These are phyloP conservation scores for Fusarium verticillioides DNA, from an alignment of 2,329 filamentous ascomycete species.

Conservation along the genomic window DNA sequence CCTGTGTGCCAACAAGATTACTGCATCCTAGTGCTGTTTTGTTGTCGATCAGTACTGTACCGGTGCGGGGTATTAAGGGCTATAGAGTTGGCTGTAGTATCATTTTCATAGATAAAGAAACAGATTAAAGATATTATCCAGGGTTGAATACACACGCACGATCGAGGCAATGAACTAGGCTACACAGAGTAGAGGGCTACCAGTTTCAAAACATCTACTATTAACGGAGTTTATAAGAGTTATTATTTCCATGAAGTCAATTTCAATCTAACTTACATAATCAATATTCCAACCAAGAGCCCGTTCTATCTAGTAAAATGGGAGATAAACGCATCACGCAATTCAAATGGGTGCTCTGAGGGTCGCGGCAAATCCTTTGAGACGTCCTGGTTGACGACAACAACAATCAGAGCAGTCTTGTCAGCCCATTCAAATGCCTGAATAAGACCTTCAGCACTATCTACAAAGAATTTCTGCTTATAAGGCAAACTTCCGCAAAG, in stretches of 20 bases:
- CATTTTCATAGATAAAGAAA: neutral
- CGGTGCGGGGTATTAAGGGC: neutral
- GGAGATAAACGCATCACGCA: neutral
- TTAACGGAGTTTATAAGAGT: no score
- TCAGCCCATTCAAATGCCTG: slow-evolving; percentile 12
- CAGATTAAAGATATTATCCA: neutral
- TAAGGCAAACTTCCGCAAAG: slow-evolving; percentile 9
- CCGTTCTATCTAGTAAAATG: neutral
- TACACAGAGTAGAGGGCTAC: no score
- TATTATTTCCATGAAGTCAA: neutral
- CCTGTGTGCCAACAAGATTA: neutral
- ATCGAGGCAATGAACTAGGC: neutral
- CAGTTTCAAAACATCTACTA: neutral
- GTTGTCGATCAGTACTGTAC: neutral
- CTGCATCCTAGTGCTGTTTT: neutral
- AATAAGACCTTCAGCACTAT: slow-evolving; percentile 11
- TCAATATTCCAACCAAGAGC: neutral
- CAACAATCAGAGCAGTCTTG: slow-evolving; percentile 10
- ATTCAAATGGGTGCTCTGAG: neutral
- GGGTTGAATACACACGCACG: no score
- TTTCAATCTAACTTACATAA: neutral
- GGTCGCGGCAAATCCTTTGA: neutral
- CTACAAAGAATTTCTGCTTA: slow-evolving; percentile 19
- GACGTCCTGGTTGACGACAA: slow-evolving; percentile 3
- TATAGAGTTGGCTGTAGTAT: neutral